phyloP scores from a whole-genome alignment of 441 rosid genomes.

The Rhodomyrtus psidioides region DNA sequence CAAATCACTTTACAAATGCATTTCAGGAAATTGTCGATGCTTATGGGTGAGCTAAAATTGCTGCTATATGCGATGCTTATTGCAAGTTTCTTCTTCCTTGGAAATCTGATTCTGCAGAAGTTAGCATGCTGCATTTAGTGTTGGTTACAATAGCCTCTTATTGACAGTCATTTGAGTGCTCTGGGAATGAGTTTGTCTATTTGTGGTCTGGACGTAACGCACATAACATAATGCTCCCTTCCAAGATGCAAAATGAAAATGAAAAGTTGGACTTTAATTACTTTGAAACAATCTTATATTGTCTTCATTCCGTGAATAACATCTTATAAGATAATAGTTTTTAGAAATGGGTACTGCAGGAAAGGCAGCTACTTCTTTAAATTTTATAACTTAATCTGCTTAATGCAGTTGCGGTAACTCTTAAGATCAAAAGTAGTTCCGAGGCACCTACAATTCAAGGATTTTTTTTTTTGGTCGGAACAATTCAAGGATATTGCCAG shows the following conservation, averaged over 20 bases:
- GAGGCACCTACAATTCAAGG: background rate
- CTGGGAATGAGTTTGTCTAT: background rate
- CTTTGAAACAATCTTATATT: background rate
- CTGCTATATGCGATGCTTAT: background rate
- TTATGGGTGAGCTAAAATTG: slow-evolving; percentile 66
- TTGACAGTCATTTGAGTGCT: background rate
- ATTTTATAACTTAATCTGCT: background rate
- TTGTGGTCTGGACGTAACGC: background rate
- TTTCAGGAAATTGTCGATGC: slow-evolving; percentile 98
- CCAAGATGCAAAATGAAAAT: background rate
- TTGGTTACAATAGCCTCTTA: background rate
- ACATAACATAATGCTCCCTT: background rate
- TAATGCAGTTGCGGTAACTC: background rate
- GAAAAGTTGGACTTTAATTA: background rate
- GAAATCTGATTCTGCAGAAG: background rate
- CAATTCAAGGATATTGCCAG: background rate
- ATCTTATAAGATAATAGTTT: background rate
- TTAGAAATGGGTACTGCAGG: background rate
- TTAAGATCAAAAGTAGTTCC: background rate
- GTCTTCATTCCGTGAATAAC: background rate
- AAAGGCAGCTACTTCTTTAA: background rate
- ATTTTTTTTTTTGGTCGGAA: no score
- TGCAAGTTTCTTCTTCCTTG: background rate
- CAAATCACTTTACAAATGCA: slow-evolving; percentile 76
- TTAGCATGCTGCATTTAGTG: background rate